phyloP scores from a whole-genome alignment of 306 rosid species.

The Castanospermum australe region DNA sequence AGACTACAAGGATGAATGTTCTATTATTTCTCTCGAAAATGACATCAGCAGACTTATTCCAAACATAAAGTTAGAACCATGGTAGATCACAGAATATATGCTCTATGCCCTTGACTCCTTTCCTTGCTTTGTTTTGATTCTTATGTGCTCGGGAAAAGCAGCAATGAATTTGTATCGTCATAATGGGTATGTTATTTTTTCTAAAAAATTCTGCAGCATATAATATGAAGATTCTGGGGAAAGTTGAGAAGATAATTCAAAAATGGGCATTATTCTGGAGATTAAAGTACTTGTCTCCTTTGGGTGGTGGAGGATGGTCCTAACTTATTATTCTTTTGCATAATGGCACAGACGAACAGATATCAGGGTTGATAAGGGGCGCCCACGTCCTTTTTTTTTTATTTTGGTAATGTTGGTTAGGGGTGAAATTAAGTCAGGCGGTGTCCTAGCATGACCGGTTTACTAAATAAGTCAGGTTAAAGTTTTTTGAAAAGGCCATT shows the following conservation, averaged over 20 bases:
- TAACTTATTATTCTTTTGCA: constrained; percentile 4
- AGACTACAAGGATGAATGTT: background rate
- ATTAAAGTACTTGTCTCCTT: constrained; percentile 10
- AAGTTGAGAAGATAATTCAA: constrained; percentile 10
- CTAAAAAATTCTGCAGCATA: constrained; percentile 17
- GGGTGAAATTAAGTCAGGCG: too few relatives aligned
- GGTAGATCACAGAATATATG: constrained; percentile 13
- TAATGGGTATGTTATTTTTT: background rate
- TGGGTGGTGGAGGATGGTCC: constrained; percentile 30
- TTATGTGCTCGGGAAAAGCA: background rate
- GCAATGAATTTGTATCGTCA: constrained; percentile 6
- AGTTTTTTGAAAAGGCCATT: too few relatives aligned
- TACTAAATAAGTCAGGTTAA: too few relatives aligned
- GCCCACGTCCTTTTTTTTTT: too few relatives aligned
- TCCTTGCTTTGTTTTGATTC: background rate
- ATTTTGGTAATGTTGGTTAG: too few relatives aligned
- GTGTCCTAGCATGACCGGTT: too few relatives aligned
- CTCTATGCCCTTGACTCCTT: background rate
- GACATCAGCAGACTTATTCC: background rate
- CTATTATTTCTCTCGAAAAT: background rate
- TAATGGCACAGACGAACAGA: background rate
- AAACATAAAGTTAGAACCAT: background rate
- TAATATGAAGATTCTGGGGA: constrained; percentile 17
- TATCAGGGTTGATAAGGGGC: background rate
- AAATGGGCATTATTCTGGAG: constrained; percentile 17